These are phyloP conservation scores for Berberis thunbergii DNA, from an alignment of 164 flowering plant species.

Conservation along the genomic window DNA sequence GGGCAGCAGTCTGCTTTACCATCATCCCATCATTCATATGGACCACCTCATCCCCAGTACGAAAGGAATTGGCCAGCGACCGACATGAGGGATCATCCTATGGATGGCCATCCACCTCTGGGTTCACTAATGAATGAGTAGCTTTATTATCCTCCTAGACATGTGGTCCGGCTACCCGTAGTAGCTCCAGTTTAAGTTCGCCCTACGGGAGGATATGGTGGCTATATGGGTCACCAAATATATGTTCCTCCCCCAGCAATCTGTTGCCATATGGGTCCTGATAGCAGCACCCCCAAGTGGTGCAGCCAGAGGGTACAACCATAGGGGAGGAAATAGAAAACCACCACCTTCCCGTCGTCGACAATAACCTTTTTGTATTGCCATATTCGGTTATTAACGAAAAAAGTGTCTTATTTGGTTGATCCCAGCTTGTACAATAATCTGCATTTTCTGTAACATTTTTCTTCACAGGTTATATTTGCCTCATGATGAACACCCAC, in stretches of 20 bases:
- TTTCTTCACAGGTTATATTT: too few relatives aligned
- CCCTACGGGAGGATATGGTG: neutral
- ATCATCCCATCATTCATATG: slow-evolving; percentile 13
- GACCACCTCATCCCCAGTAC: slow-evolving; percentile 18
- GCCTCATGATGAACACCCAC: too few relatives aligned
- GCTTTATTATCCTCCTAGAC: slow-evolving; percentile 16
- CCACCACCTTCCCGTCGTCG: slow-evolving; percentile 13
- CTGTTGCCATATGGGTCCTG: slow-evolving; percentile 20
- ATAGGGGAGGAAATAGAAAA: slow-evolving; percentile 27
- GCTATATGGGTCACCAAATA: neutral
- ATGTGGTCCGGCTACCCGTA: slow-evolving; percentile 4
- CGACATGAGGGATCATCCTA: slow-evolving; percentile 7
- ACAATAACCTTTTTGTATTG: neutral
- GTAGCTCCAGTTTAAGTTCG: neutral
- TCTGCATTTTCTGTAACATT: neutral
- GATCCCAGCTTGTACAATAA: slow-evolving; percentile 14
- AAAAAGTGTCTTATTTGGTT: neutral
- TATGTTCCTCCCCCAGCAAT: slow-evolving; percentile 13
- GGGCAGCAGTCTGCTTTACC: slow-evolving; percentile 12
- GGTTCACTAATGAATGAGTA: slow-evolving; percentile 20
- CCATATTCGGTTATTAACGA: neutral
- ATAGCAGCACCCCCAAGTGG: slow-evolving; percentile 14
- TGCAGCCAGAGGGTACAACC: slow-evolving; percentile 20
- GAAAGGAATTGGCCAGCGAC: slow-evolving; percentile 15
- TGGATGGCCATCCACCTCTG: slow-evolving; percentile 9